These are phyloP conservation scores for Stenogyne calaminthoides DNA, from an alignment of 305 asterid genomes.

Conservation along the genomic window DNA sequence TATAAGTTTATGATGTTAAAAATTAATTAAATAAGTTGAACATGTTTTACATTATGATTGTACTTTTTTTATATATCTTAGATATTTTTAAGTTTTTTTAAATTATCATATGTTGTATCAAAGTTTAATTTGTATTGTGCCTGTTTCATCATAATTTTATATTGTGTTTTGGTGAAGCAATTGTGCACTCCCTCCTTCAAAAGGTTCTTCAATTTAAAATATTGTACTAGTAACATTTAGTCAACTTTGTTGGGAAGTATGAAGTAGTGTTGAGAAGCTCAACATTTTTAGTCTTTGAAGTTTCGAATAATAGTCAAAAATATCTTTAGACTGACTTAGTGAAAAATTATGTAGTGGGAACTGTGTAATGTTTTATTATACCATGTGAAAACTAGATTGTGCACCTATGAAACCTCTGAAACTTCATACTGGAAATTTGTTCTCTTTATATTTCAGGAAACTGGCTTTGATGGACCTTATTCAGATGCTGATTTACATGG, in stretches of 20 bases:
- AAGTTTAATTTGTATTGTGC: not conserved
- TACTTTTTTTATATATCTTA: not conserved
- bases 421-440: constrained; percentile 14
- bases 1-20: not conserved
- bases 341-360: not conserved
- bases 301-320: not conserved
- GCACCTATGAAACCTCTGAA: constrained; percentile 4
- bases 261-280: not conserved
- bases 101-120: not conserved
- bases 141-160: not conserved
- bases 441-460: constrained; percentile 55
- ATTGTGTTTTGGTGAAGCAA: not conserved
- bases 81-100: not conserved
- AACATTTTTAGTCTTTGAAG: not conserved
- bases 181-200: not conserved
- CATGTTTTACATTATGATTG: not conserved
- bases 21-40: not conserved
- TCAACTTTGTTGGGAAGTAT: not conserved
- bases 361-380: not conserved
- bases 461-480: constrained; percentile 43
- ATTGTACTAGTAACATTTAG: not conserved
- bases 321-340: not conserved
- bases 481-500: constrained; percentile 44
- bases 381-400: not conserved
- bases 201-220: not conserved